Evolutionary conservation across 768 basidiomycete genomes (phyloP), one percentile per base, ranked within the genome.

Genomic region (Naganishia onofrii): DNA sequence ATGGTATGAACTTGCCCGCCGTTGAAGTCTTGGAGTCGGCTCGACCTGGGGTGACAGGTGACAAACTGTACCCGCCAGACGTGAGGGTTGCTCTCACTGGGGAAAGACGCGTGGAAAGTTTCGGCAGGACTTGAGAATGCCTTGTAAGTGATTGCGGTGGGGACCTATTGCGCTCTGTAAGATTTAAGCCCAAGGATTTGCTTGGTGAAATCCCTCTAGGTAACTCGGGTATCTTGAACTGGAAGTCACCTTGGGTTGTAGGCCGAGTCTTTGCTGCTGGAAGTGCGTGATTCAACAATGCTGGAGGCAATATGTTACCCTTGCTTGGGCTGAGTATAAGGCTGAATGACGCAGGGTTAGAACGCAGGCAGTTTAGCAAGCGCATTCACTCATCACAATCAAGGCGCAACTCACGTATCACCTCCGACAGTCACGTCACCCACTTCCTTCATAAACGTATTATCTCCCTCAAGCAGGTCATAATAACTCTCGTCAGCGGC

Each of bases 171-270:
- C 3, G 23, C 23, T 17, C 48, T 6, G 48, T 23, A 3, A 13
- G 23, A 51, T 23, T 51, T 15, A 15, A 15, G 2, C 13, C 42
- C 6, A n/a, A 51, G n/a, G 57, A 5, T 38, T n/a, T 58, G n/a
- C 34, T 23, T 34, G 31, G 32, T 19, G 54, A 2, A 28, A 55
- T 4, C 7, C 26, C 32, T 29, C 54, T 34, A 19, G 60, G 60
- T 23, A 63, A 21, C 42, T 63, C 42, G 60, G 60, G 60, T 13
- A 63, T 26, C 60, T 63, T 63, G 60, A 63, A 63, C 23, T 42
- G 9, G 46, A 44, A 63, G 42, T 63, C 42, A 36, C 29, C 23
- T 3, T 2, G 42, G 3, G 48, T n/a, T 13, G 12, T n/a, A 42
- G 5, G 42, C 4, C 13, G 23, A 15, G 38, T 13, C 10, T 6